Evolutionary conservation across 345 rosid genomes (phyloP).

Genomic region (Populus simonii): DNA sequence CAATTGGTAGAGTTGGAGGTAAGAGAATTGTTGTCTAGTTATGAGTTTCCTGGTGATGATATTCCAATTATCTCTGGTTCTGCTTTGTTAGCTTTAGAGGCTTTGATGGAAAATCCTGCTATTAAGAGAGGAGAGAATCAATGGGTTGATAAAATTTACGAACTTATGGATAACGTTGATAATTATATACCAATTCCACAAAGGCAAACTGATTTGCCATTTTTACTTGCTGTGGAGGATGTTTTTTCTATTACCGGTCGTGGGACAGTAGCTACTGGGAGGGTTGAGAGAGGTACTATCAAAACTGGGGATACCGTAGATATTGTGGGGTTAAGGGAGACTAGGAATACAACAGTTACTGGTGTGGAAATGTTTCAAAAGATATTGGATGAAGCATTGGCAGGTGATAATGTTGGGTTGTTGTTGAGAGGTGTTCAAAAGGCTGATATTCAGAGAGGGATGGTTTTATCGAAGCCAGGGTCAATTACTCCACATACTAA

Average conservation of each 20-base stretch:
- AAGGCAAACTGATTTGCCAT: conserved; percentile 82
- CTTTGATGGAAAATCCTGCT: conserved; percentile 61
- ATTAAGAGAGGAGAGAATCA: conserved; percentile 70
- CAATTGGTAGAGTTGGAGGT: conserved; percentile 95
- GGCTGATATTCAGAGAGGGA: conserved; percentile 87
- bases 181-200: conserved; percentile 75
- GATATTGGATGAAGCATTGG: conserved; percentile 81
- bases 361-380: conserved; percentile 93
- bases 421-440: conserved; percentile 87
- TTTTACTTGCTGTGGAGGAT: conserved; percentile 83
- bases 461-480: conserved; percentile 90
- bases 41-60: conserved; percentile 85
- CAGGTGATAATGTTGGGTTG: conserved; percentile 90
- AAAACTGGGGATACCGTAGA: conserved; percentile 78
- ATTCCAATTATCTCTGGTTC: conserved; percentile 83
- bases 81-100: conserved; percentile 78
- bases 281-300: conserved; percentile 80
- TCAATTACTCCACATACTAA: conserved; percentile 78
- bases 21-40: conserved; percentile 77
- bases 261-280: conserved; percentile 89
- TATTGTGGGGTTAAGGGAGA: conserved; percentile 77
- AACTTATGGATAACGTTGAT: conserved; percentile 91
- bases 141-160: conserved; percentile 90
- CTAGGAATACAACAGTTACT: conserved; percentile 65
- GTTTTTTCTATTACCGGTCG: conserved; percentile 89